phyloP scores from a whole-genome alignment of 2,329 filamentous ascomycete genomes.

The Talaromyces sp. region DNA sequence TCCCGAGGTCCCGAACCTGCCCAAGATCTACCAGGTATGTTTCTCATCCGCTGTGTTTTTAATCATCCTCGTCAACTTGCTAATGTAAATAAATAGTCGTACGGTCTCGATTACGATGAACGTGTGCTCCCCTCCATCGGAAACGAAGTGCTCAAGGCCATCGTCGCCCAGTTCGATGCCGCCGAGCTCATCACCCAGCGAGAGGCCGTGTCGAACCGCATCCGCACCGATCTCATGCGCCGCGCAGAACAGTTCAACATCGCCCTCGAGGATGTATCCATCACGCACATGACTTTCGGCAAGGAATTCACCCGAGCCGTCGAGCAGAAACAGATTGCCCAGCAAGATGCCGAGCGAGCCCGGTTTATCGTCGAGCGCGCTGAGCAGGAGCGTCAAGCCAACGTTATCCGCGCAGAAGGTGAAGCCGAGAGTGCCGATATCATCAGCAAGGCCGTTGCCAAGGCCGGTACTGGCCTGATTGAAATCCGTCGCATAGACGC shows the following conservation, averaged over 20 bases:
- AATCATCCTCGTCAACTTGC: neutral
- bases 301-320: conserved; percentile 98
- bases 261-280: conserved; percentile 95
- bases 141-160: conserved; percentile 98
- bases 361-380: conserved; percentile 98
- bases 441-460: conserved; percentile 88
- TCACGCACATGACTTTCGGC: conserved; percentile 99
- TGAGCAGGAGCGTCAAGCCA: conserved; percentile 97
- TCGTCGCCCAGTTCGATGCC: conserved; percentile 97
- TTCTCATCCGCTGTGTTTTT: neutral
- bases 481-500: conserved; percentile 97
- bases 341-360: conserved; percentile 96
- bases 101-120: conserved; percentile 98
- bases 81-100: conserved; percentile 58
- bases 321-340: conserved; percentile 99
- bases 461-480: conserved; percentile 87
- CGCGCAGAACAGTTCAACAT: conserved; percentile 98
- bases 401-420: conserved; percentile 95
- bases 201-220: conserved; percentile 92
- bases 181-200: conserved; percentile 98
- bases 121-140: conserved; percentile 96
- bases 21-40: conserved; percentile 95
- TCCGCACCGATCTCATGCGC: conserved; percentile 84
- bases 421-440: conserved; percentile 96
- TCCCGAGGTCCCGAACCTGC: conserved; percentile 85